Conservation (phyloP, 306 rosid genomes). For the Citrullus colocynthis region DNA sequence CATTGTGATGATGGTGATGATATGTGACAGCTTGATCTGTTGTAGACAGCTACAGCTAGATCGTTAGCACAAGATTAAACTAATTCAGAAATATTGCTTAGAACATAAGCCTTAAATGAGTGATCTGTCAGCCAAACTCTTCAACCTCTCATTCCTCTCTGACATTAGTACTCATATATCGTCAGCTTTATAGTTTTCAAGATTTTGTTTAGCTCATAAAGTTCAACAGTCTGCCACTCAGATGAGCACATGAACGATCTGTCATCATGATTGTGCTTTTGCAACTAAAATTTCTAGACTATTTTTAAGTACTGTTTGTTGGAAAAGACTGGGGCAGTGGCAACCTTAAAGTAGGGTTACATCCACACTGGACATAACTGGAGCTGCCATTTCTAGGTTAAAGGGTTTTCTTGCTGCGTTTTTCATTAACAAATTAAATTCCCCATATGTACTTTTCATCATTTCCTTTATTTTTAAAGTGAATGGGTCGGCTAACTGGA, state of each 20-base stretch:
- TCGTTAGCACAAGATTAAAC: background rate
- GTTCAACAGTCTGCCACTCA: slow-evolving; percentile 23
- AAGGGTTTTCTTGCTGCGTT: slow-evolving; percentile 21
- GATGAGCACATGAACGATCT: slow-evolving; percentile 25
- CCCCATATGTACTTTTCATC: background rate
- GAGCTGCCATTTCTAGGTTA: slow-evolving; percentile 1
- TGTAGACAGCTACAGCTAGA: slow-evolving; percentile 1
- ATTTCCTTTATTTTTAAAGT: background rate
- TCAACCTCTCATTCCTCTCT: slow-evolving; percentile 5
- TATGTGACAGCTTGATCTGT: background rate
- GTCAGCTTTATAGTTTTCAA: slow-evolving; percentile 10
- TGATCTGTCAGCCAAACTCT: slow-evolving; percentile 30
- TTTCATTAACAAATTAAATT: slow-evolving; percentile 14
- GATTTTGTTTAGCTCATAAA: slow-evolving; percentile 24
- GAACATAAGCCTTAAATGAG: background rate
- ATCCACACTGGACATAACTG: slow-evolving; percentile 8
- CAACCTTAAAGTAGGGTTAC: slow-evolving; percentile 3
- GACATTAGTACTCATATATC: slow-evolving; percentile 16
- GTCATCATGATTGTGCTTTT: slow-evolving; percentile 32
- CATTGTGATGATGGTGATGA: slow-evolving; percentile 41
- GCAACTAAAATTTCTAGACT: slow-evolving; percentile 7
- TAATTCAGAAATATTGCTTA: slow-evolving; percentile 1
- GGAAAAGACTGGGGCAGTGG: background rate
- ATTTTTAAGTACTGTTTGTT: background rate
- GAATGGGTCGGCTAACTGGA: background rate